Base-by-base conservation (phyloP, 2,329 filamentous ascomycete species). In the Verticillium dahliae region DNA sequence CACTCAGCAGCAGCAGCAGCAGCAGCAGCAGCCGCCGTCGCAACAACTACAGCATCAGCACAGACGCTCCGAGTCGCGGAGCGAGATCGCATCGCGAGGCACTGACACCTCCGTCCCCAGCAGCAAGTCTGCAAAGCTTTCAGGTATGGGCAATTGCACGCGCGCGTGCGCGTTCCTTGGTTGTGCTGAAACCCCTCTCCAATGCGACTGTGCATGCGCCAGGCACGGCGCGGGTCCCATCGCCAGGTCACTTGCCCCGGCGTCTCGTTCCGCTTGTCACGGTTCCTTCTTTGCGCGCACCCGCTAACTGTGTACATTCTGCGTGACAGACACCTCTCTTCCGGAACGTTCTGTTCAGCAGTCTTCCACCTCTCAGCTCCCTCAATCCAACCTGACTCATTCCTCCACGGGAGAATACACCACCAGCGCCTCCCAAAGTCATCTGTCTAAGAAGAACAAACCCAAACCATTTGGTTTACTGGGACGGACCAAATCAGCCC, bases 391-490 rank as follows among this genome's bases (percentile, higher is more conserved):
- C 62, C 69, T 82, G 52, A 84, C 84, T 62, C 69, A 85, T 58
- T 76, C 77, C 45, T 82, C 82, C 6, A 72, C 75, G n/a, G 71
- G 72, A 60, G 82, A 85, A 56, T 71, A 75, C 71, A 82, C 85
- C 60, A 67, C 68, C 56, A 60, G 69, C 60, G 61, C 66, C 52
- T 60, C 66, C 41, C 67, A 65, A 27, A 61, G 59, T 52, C 57
- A 72, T n/a, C 71, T 72, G 5, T 68, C 71, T 22, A 82, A 79
- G 71, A 83, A 78, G 69, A 74, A 69, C 66, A 86, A 85, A 67
- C 76, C 80, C 14, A 86, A 86, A 63, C 76, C 81, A 9, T 86
- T 86, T 70, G 76, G 76, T 22, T 73, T 83, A 31, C 71, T 86
- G 15, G 76, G 77, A 62, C 82, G 84, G 52, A 78, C 78, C 62